Percentiles rank a stretch among this genome's conserved stretches.
These are phyloP conservation scores for Vaccinium vitisidaea DNA, from an alignment of 148 eudicot species.

Conservation along the genomic window DNA sequence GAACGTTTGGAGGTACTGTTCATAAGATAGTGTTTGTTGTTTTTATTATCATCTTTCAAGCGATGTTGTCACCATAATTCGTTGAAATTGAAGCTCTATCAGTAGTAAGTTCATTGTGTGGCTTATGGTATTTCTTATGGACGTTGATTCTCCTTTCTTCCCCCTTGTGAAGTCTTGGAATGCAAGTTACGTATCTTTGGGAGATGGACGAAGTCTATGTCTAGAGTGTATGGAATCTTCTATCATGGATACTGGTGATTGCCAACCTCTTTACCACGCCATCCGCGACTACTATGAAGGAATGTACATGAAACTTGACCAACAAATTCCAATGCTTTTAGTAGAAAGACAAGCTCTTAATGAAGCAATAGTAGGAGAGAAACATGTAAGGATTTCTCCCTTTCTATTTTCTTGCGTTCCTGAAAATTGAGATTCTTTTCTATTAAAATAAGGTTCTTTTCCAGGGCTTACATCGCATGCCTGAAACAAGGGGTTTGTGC, in stretches of 20 bases:
- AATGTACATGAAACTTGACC: constrained; percentile 93
- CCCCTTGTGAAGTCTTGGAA: constrained; percentile 56
- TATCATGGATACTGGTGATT: constrained; percentile 94
- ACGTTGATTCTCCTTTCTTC: constrained; percentile 5
- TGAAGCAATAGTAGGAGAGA: constrained; percentile 98
- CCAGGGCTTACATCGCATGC: constrained; percentile 96
- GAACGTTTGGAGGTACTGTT: constrained; percentile 86
- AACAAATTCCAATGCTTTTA: constrained; percentile 94
- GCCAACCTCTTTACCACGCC: constrained; percentile 92
- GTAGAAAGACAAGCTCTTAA: constrained; percentile 97
- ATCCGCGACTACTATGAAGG: constrained; percentile 97
- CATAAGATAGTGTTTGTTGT: not conserved
- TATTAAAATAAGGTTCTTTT: constrained; percentile 12
- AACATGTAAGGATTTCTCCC: constrained; percentile 49
- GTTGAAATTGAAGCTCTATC: constrained; percentile 2
- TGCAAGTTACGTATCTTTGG: constrained; percentile 67
- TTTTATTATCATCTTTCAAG: not conserved
- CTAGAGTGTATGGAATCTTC: constrained; percentile 97
- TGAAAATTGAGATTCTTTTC: constrained; percentile 7
- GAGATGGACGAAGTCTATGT: constrained; percentile 90
- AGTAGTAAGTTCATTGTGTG: not conserved
- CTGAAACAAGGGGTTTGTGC: constrained; percentile 98
- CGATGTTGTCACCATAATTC: not conserved
- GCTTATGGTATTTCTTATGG: not conserved
- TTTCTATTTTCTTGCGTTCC: not conserved